phyloP scores from a whole-genome alignment of 1,284 basidiomycete species.

The Tremellales sp. region DNA sequence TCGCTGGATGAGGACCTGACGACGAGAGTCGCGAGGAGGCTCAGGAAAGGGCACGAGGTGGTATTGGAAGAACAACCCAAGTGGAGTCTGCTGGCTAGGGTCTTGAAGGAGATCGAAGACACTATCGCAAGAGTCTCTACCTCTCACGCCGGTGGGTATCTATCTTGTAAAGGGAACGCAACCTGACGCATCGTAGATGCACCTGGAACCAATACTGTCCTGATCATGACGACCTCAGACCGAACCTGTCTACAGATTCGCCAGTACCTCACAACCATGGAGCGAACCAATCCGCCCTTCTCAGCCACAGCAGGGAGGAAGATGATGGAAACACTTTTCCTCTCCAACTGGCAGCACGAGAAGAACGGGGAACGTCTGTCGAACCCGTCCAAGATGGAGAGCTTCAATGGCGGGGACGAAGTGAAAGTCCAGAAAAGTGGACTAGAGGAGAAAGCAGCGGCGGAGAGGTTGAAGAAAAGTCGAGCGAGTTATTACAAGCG shows the following conservation, averaged over 20 bases:
- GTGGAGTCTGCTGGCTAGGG: slow-evolving; percentile 80
- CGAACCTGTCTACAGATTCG: slow-evolving; percentile 68
- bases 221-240: slow-evolving; percentile 84
- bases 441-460: slow-evolving; percentile 31
- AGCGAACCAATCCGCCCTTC: slow-evolving; percentile 56
- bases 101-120: slow-evolving; percentile 87
- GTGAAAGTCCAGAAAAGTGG: slow-evolving; percentile 25
- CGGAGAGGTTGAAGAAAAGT: slow-evolving; percentile 19
- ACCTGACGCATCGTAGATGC: slow-evolving; percentile 46
- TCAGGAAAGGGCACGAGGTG: slow-evolving; percentile 76
- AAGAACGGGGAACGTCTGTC: slow-evolving; percentile 34
- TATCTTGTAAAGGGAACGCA: background rate
- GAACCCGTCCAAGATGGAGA: slow-evolving; percentile 28
- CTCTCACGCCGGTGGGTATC: slow-evolving; percentile 35
- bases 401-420: slow-evolving; percentile 31
- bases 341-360: slow-evolving; percentile 47
- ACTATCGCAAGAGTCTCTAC: slow-evolving; percentile 57
- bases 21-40: slow-evolving; percentile 53
- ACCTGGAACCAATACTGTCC: slow-evolving; percentile 68
- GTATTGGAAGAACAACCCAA: slow-evolving; percentile 93
- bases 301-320: slow-evolving; percentile 53
- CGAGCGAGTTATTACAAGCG: slow-evolving; percentile 52
- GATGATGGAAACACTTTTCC: slow-evolving; percentile 63
- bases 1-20: slow-evolving; percentile 31
- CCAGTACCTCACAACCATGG: slow-evolving; percentile 70